Conservation (phyloP, 257 asterid genomes). For the Mitragyna speciosa region DNA sequence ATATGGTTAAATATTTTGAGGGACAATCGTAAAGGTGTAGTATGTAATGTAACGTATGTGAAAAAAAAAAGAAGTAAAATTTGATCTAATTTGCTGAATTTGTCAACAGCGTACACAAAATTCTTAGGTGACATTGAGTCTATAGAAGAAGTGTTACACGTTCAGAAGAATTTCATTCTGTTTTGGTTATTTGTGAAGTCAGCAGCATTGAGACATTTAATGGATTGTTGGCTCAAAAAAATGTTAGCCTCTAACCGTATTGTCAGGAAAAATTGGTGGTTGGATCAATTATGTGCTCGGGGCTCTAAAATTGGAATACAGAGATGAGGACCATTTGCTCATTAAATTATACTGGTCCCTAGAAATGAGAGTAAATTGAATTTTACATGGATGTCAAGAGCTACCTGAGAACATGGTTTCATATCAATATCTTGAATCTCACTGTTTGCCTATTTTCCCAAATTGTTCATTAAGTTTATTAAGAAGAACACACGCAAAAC, state of each 20-base stretch:
- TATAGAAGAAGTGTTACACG: background rate
- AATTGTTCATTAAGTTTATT: too few species aligned
- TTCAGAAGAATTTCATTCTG: background rate
- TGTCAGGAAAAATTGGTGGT: background rate
- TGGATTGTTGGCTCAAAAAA: background rate
- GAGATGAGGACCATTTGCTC: background rate
- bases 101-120: too few species aligned
- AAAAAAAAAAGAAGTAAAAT: too few species aligned
- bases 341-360: constrained; percentile 1
- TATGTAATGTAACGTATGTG: too few species aligned
- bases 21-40: too few species aligned
- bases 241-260: background rate
- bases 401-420: background rate
- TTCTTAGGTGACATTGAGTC: too few species aligned
- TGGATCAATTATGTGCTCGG: background rate
- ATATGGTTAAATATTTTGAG: too few species aligned
- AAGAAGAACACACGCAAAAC: too few species aligned
- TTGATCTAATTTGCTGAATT: too few species aligned
- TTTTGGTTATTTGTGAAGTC: too few species aligned
- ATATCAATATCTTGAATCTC: background rate
- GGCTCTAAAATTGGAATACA: background rate
- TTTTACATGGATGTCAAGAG: background rate
- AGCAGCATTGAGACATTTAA: background rate
- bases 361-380: background rate
- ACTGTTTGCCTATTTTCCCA: background rate